A percentile compares a stretch with the other conserved stretches of the same genome.
Conservation (phyloP, 2,329 filamentous ascomycete genomes). For the Ophiostoma sp. region DNA sequence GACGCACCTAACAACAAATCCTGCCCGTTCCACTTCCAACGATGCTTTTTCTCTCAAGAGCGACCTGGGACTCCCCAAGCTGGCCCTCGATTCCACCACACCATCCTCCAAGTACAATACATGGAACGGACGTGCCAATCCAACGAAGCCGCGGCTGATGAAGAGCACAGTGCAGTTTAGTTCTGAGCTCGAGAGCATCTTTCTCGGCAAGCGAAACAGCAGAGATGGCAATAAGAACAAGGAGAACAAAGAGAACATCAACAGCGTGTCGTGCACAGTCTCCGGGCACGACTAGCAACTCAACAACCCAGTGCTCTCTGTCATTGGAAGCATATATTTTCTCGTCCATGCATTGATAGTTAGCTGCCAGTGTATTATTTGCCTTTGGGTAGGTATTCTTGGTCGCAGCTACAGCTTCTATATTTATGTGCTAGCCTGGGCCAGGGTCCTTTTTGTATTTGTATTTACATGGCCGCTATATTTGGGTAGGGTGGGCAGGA, state of each 20-base stretch:
- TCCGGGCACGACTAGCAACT: background rate
- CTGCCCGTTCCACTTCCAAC: background rate
- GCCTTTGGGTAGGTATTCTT: conserved; percentile 4
- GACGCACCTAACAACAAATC: background rate
- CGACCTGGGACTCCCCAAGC: conserved; percentile 17
- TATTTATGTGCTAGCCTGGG: background rate
- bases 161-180: conserved; percentile 28
- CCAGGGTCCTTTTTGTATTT: conserved; percentile 5
- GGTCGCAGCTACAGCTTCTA: background rate
- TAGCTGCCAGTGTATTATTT: conserved; percentile 13
- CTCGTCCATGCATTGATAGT: conserved; percentile 8
- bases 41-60: conserved; percentile 27
- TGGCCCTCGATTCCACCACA: background rate
- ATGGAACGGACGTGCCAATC: conserved; percentile 27
- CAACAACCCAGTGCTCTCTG: background rate
- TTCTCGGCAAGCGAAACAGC: conserved; percentile 20
- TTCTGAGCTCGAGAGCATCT: conserved; percentile 26
- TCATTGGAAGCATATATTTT: background rate
- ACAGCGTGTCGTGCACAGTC: background rate
- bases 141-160: conserved; percentile 23
- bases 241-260: conserved; percentile 19
- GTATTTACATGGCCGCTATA: conserved; percentile 14
- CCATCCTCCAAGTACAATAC: conserved; percentile 28
- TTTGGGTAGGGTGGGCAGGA: conserved; percentile 16
- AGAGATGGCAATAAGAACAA: background rate